Evolutionary conservation across 805 yeast species (phyloP), one percentile per base, ranked within the genome.

Genomic region (Crinitomyces ghanaensis): DNA sequence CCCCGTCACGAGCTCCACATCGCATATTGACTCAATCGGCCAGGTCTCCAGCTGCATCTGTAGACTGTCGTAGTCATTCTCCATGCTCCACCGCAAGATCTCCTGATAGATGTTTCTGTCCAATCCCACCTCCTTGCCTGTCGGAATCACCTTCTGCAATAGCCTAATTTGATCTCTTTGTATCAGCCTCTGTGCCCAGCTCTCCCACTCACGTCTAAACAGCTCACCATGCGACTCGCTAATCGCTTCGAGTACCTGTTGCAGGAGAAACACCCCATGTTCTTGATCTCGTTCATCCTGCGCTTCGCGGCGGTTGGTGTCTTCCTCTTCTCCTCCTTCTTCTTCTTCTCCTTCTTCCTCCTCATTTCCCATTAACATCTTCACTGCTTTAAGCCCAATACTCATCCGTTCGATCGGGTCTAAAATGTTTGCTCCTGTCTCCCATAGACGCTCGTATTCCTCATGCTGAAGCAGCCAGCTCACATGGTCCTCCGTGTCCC

Each of bases 401-500:
- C 64, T 58, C 7, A 77, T 52, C 31, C 88, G 55, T 39, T 72
- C 71, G 3, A 49, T 38, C 7, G 65, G 62, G 6, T 63, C 54
- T 2, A 77, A 59, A 41, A 81, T 59, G 42, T 68, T 69, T 31
- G 65, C 70, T 37, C 91, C 70, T 49, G 83, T 72, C 26, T 66
- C 65, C 93, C 95, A 88, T 0, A 96, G 96, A 27, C 74, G 74
- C 12, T 63, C 56, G 46, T 56, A 81, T 34, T 61, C 54, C 2
- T 65, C 65, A 24, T 61, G 68, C 1, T 72, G 72, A 3, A 72
- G 38, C 38, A 65, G 77, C 95, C 96, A 88, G 3, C 72, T 60
- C 28, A 77, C 66, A 38, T 77, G 71, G 50, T 86, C 97, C 19
- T 60, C 54, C 16, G 78, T 55, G 34, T 73, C 74, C n/a, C 80